Evolutionary conservation across 768 basidiomycete genomes (phyloP), one percentile per base, ranked within the genome.

Genomic region (Boletus vinaceobasis): DNA sequence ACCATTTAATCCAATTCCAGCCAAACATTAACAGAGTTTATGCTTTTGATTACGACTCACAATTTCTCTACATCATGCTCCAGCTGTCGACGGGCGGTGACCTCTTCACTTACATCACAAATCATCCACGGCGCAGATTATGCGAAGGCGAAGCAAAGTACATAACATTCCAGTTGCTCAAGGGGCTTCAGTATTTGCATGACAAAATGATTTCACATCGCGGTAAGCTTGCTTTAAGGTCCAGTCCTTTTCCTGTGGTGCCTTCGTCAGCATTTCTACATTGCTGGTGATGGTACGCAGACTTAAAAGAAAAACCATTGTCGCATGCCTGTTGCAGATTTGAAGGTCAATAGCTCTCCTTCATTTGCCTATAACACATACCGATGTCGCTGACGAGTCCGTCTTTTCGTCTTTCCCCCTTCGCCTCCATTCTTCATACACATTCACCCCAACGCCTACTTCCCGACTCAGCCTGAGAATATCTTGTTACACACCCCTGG

Each of bases 61-160:
- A 77, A 60, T 87, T 86, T 65, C 75, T 88, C 81, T 86, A 91
- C 67, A 88, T 93, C 40, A 91, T 93, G 70, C 82, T 93, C 33
- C 86, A 93, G 68, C 76, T 93, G 8, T 91, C 88, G 62, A 91
- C 90, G 0, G 90, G 90, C 10, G 90, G 90, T 23, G 90, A 93
- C 64, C 78, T 93, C n/a, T 92, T 92, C 69, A 88, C 88, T 3
- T 91, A 92, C 69, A 87, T 93, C 59, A 83, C 82, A 15, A 83
- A 77, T 52, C 79, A 83, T 55, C 72, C 78, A 17, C 78, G 79
- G 26, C 74, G 72, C 33, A 80, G 75, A 52, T 75, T 93, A 17
- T 84, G 83, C 57, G 88, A 91, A 73, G 86, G 87, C 15, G 90
- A 93, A 69, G 83, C 86, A 7, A 90, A 91, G 70, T 93, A 89